Percentiles rank a stretch among this genome's conserved stretches.
Evolutionary conservation across 176 grass and related monocot species (phyloP).

Genomic region (Puya raimondii): DNA sequence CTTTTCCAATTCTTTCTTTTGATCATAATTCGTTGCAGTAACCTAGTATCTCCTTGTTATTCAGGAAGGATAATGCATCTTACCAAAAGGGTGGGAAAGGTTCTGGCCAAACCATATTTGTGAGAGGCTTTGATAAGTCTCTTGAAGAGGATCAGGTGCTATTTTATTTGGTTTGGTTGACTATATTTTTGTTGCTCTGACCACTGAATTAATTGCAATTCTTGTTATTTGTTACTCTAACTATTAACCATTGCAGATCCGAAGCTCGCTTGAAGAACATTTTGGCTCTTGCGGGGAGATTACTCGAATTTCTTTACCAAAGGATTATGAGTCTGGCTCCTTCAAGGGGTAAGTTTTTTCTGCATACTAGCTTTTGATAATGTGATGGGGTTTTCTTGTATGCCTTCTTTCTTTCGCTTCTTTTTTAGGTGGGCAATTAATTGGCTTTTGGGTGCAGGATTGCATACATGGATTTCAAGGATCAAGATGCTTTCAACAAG

Average conservation of each 20-base stretch:
- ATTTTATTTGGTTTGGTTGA: neutral
- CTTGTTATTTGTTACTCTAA: neutral
- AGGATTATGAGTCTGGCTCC: conserved; percentile 47
- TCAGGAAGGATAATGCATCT: conserved; percentile 47
- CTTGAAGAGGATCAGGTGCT: conserved; percentile 50
- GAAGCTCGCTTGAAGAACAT: conserved; percentile 44
- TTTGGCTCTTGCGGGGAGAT: conserved; percentile 70
- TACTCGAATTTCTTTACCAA: conserved; percentile 46
- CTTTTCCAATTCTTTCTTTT: neutral
- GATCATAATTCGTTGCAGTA: neutral
- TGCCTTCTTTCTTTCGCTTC: neutral
- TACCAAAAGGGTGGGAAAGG: conserved; percentile 47
- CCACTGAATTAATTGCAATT: neutral
- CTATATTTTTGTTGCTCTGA: neutral
- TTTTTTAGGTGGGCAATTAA: neutral
- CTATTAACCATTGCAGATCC: conserved; percentile 39
- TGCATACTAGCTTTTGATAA: neutral
- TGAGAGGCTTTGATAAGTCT: conserved; percentile 57
- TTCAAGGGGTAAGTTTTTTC: conserved; percentile 57
- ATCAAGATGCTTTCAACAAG: conserved; percentile 34
- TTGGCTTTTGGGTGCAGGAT: conserved; percentile 32
- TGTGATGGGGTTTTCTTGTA: neutral
- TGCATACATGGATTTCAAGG: conserved; percentile 72
- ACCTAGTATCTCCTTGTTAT: neutral
- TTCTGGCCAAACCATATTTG: conserved; percentile 41